Conservation (phyloP, 805 yeast species). For the Cyberlindnera mycetangii region DNA sequence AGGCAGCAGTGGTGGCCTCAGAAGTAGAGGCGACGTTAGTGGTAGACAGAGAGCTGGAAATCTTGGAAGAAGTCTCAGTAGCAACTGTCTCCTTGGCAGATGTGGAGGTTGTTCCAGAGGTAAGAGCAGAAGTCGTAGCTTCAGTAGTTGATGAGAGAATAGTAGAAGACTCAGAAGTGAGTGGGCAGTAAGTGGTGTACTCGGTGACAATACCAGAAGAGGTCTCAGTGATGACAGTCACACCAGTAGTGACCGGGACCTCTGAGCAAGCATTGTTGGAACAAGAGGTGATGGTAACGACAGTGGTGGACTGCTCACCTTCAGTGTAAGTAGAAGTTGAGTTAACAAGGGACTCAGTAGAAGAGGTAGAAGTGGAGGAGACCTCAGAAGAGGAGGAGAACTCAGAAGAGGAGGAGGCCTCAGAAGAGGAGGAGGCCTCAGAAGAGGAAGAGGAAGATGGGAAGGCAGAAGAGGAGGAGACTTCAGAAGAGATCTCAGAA, state of each 20-base stretch:
- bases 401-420: constrained; percentile 25
- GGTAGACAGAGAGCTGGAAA: no score
- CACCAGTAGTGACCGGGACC: constrained; percentile 10
- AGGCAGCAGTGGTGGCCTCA: not conserved
- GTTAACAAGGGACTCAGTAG: constrained; percentile 9
- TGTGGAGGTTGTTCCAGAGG: not conserved
- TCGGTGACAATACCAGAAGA: constrained; percentile 31
- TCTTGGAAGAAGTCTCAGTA: not conserved
- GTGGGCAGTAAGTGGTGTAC: constrained; percentile 30
- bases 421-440: constrained; percentile 11
- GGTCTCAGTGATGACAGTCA: constrained; percentile 15
- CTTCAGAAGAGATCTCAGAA: constrained; percentile 6
- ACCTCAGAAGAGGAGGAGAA: not conserved
- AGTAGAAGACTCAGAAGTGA: constrained; percentile 6
- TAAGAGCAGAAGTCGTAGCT: not conserved
- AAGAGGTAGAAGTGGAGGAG: constrained; percentile 15
- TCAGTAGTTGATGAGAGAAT: not conserved
- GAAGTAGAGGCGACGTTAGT: not conserved
- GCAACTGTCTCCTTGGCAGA: no score
- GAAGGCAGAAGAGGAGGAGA: constrained; percentile 8
- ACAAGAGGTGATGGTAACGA: constrained; percentile 14
- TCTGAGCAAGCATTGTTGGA: constrained; percentile 8
- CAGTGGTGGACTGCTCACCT: constrained; percentile 7
- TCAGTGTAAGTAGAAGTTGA: constrained; percentile 1
- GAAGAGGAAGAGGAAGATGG: constrained; percentile 1